Evolutionary conservation across 2,329 filamentous ascomycete species (phyloP).

Genomic region (Fusarium veterinarium): DNA sequence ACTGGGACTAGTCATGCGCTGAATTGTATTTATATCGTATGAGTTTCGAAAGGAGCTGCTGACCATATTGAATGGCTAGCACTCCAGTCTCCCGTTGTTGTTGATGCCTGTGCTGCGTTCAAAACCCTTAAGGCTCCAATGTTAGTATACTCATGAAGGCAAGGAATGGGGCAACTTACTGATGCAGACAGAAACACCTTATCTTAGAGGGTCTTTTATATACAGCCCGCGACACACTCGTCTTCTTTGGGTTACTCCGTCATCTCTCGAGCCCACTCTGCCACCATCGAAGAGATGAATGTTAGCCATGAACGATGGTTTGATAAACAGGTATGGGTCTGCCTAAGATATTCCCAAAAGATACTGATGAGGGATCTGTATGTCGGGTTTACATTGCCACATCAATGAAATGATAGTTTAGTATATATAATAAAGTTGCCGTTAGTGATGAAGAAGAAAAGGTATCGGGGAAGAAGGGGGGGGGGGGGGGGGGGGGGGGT

Average conservation of each 20-base stretch:
- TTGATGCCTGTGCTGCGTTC: fast-evolving
- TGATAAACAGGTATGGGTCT: background rate
- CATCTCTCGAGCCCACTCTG: background rate
- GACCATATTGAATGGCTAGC: background rate
- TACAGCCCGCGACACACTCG: background rate
- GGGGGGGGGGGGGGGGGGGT: no score
- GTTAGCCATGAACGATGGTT: background rate
- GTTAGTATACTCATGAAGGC: background rate
- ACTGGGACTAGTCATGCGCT: background rate
- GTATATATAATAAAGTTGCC: background rate
- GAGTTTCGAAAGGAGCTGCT: background rate
- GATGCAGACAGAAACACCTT: background rate
- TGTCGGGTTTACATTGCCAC: background rate
- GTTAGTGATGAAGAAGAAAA: background rate
- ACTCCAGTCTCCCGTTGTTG: background rate
- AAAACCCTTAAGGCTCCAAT: background rate
- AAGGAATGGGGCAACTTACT: background rate
- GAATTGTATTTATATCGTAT: background rate
- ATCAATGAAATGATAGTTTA: no score
- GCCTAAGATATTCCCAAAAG: background rate
- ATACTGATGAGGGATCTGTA: background rate
- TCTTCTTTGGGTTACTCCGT: background rate
- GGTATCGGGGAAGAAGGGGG: background rate
- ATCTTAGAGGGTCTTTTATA: background rate
- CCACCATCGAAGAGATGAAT: background rate